Evolutionary conservation across 2,329 filamentous ascomycete genomes (phyloP).

Genomic region (Fusarium pseudonygamai): DNA sequence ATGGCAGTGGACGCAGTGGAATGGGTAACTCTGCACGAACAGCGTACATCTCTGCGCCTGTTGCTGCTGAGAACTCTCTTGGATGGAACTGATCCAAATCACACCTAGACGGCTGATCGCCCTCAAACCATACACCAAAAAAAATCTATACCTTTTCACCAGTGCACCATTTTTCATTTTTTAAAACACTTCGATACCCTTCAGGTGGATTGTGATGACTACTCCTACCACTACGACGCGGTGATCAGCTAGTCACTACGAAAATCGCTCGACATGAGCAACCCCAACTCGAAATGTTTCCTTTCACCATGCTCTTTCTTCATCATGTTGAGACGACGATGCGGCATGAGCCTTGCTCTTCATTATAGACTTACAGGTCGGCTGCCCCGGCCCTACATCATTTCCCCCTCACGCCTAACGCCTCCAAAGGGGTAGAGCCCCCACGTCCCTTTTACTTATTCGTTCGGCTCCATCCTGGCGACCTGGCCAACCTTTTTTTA

Average conservation of each 20-base stretch:
- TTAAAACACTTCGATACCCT: constrained; percentile 48
- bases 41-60: constrained; percentile 83
- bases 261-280: constrained; percentile 23
- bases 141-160: constrained; percentile 33
- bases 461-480: constrained; percentile 44
- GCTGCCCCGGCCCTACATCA: constrained; percentile 31
- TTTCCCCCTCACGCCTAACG: constrained; percentile 35
- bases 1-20: constrained; percentile 71
- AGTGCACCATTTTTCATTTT: constrained; percentile 41
- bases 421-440: constrained; percentile 42
- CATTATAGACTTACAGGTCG: constrained; percentile 43
- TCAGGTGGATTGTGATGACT: constrained; percentile 43
- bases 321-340: constrained; percentile 35
- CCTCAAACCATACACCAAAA: constrained; percentile 21
- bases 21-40: constrained; percentile 65
- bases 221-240: constrained; percentile 35
- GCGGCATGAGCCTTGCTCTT: constrained; percentile 35
- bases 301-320: constrained; percentile 32
- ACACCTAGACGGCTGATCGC: constrained; percentile 24
- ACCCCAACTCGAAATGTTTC: constrained; percentile 40
- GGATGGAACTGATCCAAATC: constrained; percentile 80
- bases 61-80: constrained; percentile 93
- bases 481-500: constrained; percentile 41
- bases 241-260: constrained; percentile 23
- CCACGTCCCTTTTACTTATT: constrained; percentile 35